Base-by-base conservation (phyloP, 164 flowering plant genomes). In the Stephania japonica region DNA sequence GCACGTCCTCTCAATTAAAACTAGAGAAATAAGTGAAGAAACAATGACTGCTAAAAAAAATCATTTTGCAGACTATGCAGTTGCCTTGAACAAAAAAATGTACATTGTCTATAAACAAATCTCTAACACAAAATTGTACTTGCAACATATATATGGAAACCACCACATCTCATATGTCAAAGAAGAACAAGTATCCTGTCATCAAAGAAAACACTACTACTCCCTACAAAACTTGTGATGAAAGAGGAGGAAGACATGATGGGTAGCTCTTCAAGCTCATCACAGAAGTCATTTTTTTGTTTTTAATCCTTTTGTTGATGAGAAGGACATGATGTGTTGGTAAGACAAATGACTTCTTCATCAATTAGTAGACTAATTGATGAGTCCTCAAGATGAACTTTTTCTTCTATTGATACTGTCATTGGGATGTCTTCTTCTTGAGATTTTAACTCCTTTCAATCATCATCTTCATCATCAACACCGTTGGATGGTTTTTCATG, bases 261-360 rank as follows among this genome's bases (percentile, higher is more conserved):
- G n/a, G n/a, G n/a, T 11, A 90, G 83, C 67, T 92, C 97, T 75
- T 88, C 97, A 63, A 90, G 97, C 81, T 92, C 97, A 78, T 92
- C 95, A 75, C 83, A 92, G 85, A 92, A 89, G 76, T 89, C 93
- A 80, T 88, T 82, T 72, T 84, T 93, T 72, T 89, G 86, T 76
- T 81, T 82, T 82, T 21, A 84, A 72, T 61, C 79, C 66, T 12
- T 16, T 12, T 50, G 59, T 13, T 43, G 87, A 79, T 49, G 75
- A 79, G 72, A 81, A 77, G 67, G 63, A 71, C 83, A 78, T 76
- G 25, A 83, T 75, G 42, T 81, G 79, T 16, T 62, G 83, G 59
- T 67, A 72, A 72, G 84, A 78, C 14, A 82, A 74, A 38, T 88
- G 87, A 68, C 78, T n/a, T n/a, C n/a, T 81, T 83, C 87, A 75